Evolutionary conservation across 495 filamentous ascomycete genomes (phyloP).

Genomic region (Neurospora sp.): DNA sequence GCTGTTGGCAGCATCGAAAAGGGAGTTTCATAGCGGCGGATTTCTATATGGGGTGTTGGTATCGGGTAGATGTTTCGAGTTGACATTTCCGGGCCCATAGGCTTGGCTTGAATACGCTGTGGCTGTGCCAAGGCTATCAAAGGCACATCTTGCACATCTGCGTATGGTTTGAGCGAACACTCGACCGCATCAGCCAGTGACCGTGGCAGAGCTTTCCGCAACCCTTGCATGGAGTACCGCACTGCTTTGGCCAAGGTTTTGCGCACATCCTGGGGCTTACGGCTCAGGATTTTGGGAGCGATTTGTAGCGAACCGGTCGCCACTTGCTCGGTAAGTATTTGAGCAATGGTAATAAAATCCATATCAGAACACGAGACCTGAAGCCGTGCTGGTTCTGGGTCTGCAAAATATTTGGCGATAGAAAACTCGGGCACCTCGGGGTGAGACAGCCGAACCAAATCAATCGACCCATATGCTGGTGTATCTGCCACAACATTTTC

Average conservation of each 20-base stretch:
- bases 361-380: constrained; percentile 33
- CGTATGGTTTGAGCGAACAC: constrained; percentile 34
- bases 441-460: constrained; percentile 29
- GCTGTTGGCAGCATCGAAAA: constrained; percentile 73
- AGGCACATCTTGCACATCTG: constrained; percentile 45
- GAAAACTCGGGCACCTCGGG: constrained; percentile 32
- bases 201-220: constrained; percentile 28
- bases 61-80: constrained; percentile 37
- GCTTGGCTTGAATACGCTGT: constrained; percentile 35
- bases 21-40: constrained; percentile 63
- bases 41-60: constrained; percentile 59
- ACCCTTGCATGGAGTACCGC: constrained; percentile 30
- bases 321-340: constrained; percentile 53
- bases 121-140: constrained; percentile 30
- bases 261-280: constrained; percentile 14
- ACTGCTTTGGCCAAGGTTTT: constrained; percentile 25
- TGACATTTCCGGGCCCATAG: constrained; percentile 24
- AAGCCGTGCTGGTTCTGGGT: constrained; percentile 35
- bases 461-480: constrained; percentile 26
- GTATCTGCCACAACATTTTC: constrained; percentile 25
- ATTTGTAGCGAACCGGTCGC: constrained; percentile 32
- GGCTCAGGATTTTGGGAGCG: background rate
- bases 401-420: constrained; percentile 38
- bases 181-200: constrained; percentile 23
- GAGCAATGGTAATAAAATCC: constrained; percentile 47